Base-by-base conservation (phyloP, 2,329 filamentous ascomycete genomes). In the Beauveria medogensis region DNA sequence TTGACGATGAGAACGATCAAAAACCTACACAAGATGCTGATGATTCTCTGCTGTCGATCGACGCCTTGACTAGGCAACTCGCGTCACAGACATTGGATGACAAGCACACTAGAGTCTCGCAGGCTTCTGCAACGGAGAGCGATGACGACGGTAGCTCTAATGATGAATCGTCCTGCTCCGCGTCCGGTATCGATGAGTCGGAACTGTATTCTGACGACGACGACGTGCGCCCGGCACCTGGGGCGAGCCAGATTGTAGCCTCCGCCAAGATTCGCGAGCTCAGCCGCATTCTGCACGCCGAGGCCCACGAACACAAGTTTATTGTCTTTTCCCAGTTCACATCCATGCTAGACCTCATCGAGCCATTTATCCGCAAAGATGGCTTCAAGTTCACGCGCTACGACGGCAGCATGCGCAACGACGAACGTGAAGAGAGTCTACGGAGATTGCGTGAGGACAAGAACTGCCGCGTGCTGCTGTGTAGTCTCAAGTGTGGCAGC, bases 281-380 rank as follows among this genome's bases (percentile, higher is more conserved):
- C 22, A 83, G 96, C 69, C 81, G 85, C 63, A 90, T 99, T 56
- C 83, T 99, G 9, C 83, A 86, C 65, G 84, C 84, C 50, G 94
- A 99, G 73, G 86, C 87, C 0, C 78, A 81, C 2, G 81, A 91
- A 63, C 91, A 96, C 81, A 99, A 99, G 72, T 96, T 96, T 71
- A 99, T 99, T 69, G 92, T 99, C 65, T 99, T 99, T 75, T 96
- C 92, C 1, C 91, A 97, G 69, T 99, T 99, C 75, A 99, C 94
- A 0, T 94, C 91, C 0, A 99, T 99, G 94, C 85, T 99, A 51
- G 90, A 97, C 76, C 86, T 97, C 30, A 87, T 99, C 64, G 92
- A 97, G 71, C 94, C 94, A 2, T 97, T 97, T 74, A 80, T 99
- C 63, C 81, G 82, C 51, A 82, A 85, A 54, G 86, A 88, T 16